Evolutionary conservation across 2,329 filamentous ascomycete species (phyloP).

Genomic region (Hypoxylon sp.): DNA sequence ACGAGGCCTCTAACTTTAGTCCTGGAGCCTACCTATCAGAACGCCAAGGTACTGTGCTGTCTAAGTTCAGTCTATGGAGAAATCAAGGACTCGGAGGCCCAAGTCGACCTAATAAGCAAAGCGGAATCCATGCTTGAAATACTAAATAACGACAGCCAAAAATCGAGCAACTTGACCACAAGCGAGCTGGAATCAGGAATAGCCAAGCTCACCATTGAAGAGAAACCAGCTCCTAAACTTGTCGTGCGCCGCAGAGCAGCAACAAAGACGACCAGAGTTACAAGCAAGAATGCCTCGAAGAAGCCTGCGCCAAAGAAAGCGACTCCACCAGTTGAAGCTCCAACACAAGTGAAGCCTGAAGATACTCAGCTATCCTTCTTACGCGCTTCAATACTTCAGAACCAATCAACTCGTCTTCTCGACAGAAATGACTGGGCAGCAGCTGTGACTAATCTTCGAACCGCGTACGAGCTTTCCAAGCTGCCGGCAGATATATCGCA

Average conservation of each 20-base stretch:
- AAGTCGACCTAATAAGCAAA: conserved; percentile 60
- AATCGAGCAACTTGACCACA: conserved; percentile 25
- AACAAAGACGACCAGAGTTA: conserved; percentile 39
- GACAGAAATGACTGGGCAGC: conserved; percentile 69
- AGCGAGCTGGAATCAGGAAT: conserved; percentile 57
- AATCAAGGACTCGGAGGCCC: conserved; percentile 62
- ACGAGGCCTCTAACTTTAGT: conserved; percentile 67
- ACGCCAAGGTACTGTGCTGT: conserved; percentile 66
- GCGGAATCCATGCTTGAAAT: conserved; percentile 65
- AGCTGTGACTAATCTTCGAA: conserved; percentile 69
- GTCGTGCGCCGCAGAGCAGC: conserved; percentile 42
- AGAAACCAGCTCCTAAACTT: conserved; percentile 48
- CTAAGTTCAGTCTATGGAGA: conserved; percentile 70
- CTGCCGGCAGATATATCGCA: conserved; percentile 59
- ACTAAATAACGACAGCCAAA: conserved; percentile 49
- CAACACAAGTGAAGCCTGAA: conserved; percentile 41
- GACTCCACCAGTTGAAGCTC: conserved; percentile 30
- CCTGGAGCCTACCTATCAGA: conserved; percentile 61
- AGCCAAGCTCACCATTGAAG: conserved; percentile 55
- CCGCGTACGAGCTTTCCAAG: conserved; percentile 62
- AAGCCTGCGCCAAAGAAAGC: conserved; percentile 50
- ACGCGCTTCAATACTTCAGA: conserved; percentile 58
- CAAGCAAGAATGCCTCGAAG: conserved; percentile 50
- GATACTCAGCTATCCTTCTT: conserved; percentile 57
- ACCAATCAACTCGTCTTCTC: conserved; percentile 63